These are phyloP conservation scores for Erigeron canadensis DNA, from an alignment of 129 eudicot genomes.

Conservation along the genomic window DNA sequence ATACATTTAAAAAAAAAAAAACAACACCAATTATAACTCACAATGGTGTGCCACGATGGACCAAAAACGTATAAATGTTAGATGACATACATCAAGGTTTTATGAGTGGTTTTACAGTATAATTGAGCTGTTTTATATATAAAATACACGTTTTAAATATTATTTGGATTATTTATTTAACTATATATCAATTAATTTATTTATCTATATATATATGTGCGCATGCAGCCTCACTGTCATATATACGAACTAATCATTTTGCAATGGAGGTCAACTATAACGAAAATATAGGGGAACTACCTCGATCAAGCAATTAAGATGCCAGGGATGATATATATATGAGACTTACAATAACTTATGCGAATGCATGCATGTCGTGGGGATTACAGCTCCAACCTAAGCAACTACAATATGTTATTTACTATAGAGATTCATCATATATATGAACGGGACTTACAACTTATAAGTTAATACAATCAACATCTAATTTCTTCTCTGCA, in stretches of 20 bases:
- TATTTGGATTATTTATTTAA: not conserved
- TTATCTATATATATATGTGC: no score
- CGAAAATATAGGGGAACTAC: not conserved
- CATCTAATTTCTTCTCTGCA: no score
- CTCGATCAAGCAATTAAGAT: no score
- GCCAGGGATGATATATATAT: no score
- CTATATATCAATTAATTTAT: not conserved
- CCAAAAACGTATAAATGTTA: constrained; percentile 16
- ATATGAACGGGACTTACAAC: no score
- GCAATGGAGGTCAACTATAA: constrained; percentile 24
- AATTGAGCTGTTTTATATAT: constrained; percentile 23
- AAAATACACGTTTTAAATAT: not conserved
- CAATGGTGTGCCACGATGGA: constrained; percentile 18
- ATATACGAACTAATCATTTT: constrained; percentile 24
- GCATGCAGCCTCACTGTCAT: constrained; percentile 13
- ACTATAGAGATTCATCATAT: no score
- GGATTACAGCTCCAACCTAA: no score
- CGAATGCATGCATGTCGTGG: no score
- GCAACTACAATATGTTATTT: no score
- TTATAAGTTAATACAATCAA: no score
- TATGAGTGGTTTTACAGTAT: constrained; percentile 18
- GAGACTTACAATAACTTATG: no score
- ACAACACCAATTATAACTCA: not conserved
- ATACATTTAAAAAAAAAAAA: not conserved
- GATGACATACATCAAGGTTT: constrained; percentile 17